These are phyloP conservation scores for Lojkania enalia DNA, from an alignment of 2,329 filamentous ascomycete species.

Conservation along the genomic window DNA sequence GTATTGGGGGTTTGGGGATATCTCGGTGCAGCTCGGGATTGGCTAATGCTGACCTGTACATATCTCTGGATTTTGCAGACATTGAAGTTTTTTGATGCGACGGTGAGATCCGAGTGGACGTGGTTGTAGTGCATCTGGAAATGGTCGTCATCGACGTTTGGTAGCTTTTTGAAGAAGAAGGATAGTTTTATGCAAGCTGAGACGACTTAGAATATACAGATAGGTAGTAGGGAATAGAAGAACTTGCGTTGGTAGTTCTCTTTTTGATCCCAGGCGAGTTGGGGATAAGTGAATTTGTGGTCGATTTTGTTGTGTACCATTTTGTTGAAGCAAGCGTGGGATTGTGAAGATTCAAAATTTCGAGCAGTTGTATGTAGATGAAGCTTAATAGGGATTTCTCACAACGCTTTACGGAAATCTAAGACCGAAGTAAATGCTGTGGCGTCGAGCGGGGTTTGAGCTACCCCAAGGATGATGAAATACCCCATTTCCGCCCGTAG, in stretches of 20 bases:
- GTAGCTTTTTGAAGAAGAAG: conserved; percentile 38
- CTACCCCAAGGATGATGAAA: too few species aligned
- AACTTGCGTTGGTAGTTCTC: conserved; percentile 35
- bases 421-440: too few species aligned
- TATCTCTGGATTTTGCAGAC: conserved; percentile 34
- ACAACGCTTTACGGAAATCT: too few species aligned
- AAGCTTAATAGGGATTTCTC: too few species aligned
- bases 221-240: neutral
- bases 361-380: too few species aligned
- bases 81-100: conserved; percentile 32
- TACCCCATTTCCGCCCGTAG: too few species aligned
- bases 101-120: conserved; percentile 35
- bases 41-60: conserved; percentile 22
- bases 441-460: too few species aligned
- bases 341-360: neutral
- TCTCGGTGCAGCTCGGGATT: too few species aligned
- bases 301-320: conserved; percentile 24
- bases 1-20: neutral
- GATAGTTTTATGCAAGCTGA: conserved; percentile 37
- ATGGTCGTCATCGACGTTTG: conserved; percentile 33
- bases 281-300: conserved; percentile 26
- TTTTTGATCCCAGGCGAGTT: conserved; percentile 30
- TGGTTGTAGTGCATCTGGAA: conserved; percentile 41
- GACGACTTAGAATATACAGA: too few species aligned
- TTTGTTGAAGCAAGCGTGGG: conserved; percentile 1